Evolutionary conservation across 805 yeast species (phyloP).

Genomic region (Metschnikowia borealis): DNA sequence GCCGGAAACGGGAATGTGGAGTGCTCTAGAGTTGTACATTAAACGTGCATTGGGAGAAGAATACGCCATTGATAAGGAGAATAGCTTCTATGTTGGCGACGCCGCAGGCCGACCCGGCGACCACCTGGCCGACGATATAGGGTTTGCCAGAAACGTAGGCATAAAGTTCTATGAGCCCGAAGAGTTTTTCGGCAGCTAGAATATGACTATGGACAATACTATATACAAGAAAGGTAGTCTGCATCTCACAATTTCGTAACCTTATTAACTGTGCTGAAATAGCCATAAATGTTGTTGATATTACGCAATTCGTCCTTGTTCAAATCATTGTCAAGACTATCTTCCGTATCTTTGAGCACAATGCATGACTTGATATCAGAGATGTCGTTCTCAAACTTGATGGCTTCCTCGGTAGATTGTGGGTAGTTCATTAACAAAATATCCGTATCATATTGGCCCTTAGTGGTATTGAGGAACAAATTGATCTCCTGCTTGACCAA

Average conservation of each 20-base stretch:
- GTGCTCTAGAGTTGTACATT: slow-evolving; percentile 43
- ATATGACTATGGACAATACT: background rate
- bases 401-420: slow-evolving; percentile 57
- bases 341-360: slow-evolving; percentile 26
- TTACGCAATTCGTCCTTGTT: slow-evolving; percentile 23
- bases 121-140: slow-evolving; percentile 73
- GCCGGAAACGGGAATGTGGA: slow-evolving; percentile 79
- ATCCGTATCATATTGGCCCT: slow-evolving; percentile 40
- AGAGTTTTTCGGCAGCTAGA: slow-evolving; percentile 41
- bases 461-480: slow-evolving; percentile 32
- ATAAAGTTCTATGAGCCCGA: slow-evolving; percentile 70
- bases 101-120: slow-evolving; percentile 86
- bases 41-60: slow-evolving; percentile 15
- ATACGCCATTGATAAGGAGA: slow-evolving; percentile 32
- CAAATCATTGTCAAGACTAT: slow-evolving; percentile 17
- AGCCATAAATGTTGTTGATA: slow-evolving; percentile 50
- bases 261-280: slow-evolving; percentile 65
- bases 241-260: slow-evolving; percentile 8
- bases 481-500: slow-evolving; percentile 39
- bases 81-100: slow-evolving; percentile 82
- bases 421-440: slow-evolving; percentile 60
- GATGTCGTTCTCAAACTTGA: slow-evolving; percentile 69
- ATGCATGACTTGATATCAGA: slow-evolving; percentile 44
- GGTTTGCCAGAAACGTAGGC: slow-evolving; percentile 57
- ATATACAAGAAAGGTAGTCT: background rate